Percentiles rank a stretch among this genome's conserved stretches.
Evolutionary conservation across 2,329 filamentous ascomycete species (phyloP).

Genomic region (Ascomycota sp.): DNA sequence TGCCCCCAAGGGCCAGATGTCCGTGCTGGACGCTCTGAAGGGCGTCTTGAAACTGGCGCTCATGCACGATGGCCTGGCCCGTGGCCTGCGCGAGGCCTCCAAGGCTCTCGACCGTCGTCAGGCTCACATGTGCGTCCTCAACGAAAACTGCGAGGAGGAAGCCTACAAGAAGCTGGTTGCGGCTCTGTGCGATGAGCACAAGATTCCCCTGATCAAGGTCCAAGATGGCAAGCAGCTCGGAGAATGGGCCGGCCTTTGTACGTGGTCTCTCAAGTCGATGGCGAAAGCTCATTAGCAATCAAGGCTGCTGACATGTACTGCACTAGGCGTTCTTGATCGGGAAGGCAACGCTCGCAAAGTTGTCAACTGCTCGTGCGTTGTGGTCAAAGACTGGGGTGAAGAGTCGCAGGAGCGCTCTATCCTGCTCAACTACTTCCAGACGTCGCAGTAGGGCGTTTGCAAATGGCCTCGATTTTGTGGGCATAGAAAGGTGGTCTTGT

Average conservation of each 20-base stretch:
- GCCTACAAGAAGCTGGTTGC: conserved; percentile 99
- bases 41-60: conserved; percentile 95
- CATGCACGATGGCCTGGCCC: conserved; percentile 98
- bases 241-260: conserved; percentile 99
- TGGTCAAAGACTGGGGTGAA: conserved; percentile 99
- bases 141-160: conserved; percentile 99
- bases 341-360: conserved; percentile 99
- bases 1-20: conserved; percentile 84
- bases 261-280: conserved; percentile 19
- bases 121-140: conserved; percentile 99
- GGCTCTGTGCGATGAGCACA: conserved; percentile 96
- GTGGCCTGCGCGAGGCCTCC: conserved; percentile 91
- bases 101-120: conserved; percentile 97
- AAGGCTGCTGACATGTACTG: conserved; percentile 8
- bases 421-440: conserved; percentile 99
- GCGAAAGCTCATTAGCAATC: background rate
- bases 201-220: conserved; percentile 99
- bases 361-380: conserved; percentile 99
- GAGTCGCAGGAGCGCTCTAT: conserved; percentile 97
- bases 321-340: conserved; percentile 80
- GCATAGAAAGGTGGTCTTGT: conserved; percentile 18
- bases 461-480: conserved; percentile 14
- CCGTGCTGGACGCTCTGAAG: conserved; percentile 94
- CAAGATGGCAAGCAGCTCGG: conserved; percentile 98
- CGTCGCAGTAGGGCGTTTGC: conserved; percentile 35